Conservation (phyloP, 345 rosid genomes). For the Citrus cavaleriei region DNA sequence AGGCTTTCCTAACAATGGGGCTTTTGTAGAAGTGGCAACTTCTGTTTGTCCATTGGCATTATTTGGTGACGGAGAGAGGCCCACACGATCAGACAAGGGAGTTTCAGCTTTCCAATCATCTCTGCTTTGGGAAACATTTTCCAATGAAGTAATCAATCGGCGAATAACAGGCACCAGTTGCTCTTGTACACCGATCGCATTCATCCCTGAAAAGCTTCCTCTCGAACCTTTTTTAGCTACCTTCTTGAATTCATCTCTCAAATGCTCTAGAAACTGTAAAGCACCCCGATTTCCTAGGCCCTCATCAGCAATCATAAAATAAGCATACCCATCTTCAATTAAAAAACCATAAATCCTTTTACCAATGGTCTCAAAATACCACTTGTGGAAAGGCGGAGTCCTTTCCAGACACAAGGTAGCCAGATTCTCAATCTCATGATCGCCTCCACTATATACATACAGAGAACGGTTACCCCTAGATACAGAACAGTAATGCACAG, state of each 20-base stretch:
- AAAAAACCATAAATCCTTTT: conserved; percentile 63
- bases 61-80: conserved; percentile 46
- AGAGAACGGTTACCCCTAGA: conserved; percentile 48
- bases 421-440: conserved; percentile 46
- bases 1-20: conserved; percentile 63
- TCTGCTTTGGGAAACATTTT: conserved; percentile 39
- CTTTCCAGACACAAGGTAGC: conserved; percentile 61
- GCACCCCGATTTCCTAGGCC: conserved; percentile 45
- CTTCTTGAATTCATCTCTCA: conserved; percentile 72
- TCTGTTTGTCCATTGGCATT: conserved; percentile 43
- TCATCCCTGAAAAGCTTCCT: conserved; percentile 66
- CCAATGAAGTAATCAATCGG: conserved; percentile 59
- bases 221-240: conserved; percentile 45
- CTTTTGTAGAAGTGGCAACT: conserved; percentile 53
- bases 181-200: conserved; percentile 45
- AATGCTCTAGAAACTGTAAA: conserved; percentile 59
- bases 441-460: conserved; percentile 56
- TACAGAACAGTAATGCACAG: conserved; percentile 70
- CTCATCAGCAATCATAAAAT: conserved; percentile 63
- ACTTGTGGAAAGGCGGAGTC: conserved; percentile 63
- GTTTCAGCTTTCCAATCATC: conserved; percentile 34
- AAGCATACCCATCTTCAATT: conserved; percentile 61
- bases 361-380: conserved; percentile 73
- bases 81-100: conserved; percentile 20
- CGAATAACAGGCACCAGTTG: conserved; percentile 72